Evolutionary conservation across 768 basidiomycete species (phyloP), one percentile per base, ranked within the genome.

Genomic region (Lentinula boryana): DNA sequence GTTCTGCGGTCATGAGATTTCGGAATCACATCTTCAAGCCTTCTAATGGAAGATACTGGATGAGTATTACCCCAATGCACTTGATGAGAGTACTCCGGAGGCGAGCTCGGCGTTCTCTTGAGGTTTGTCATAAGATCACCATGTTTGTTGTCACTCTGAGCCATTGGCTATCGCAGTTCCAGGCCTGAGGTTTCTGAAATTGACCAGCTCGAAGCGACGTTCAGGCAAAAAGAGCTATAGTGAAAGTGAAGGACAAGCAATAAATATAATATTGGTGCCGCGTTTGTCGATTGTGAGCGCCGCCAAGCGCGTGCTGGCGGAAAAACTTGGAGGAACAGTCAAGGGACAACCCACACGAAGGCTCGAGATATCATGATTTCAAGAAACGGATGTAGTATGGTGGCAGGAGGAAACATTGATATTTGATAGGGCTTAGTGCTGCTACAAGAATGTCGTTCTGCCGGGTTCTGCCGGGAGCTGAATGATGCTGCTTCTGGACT

Each of bases 1-100:
- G 38, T 23, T 0, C n/a, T 41, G 18, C 41, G 44, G 32, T 72
- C 69, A 12, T 66, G 61, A 53, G 69, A 21, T 23, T 48, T 33
- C 9, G 58, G 58, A 9, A 59, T 59, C 27, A 59, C 58, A 15
- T 48, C 58, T 3, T 59, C 48, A 46, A 59, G 58, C 18, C 21
- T 50, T 41, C 23, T 15, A 5, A 12, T 15, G 15, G 43, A 18
- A 15, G 31, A 38, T 15, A 27, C 6, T 4, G 12, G 12, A 15
- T 27, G 57, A 13, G 32, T 23, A 18, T 13, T 51, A 40, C 36
- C 31, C 51, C 18, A n/a, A 13, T 56, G 33, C 23, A 56, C 58
- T 18, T 44, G 32, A 35, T 49, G 58, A 48, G 58, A 59, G 43
- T 59, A 59, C 27, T 58, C 56, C 15, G 58, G 58, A 49, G 58